These are phyloP conservation scores for Leccinum pellstonianum DNA, from an alignment of 768 basidiomycete genomes.

Conservation along the genomic window DNA sequence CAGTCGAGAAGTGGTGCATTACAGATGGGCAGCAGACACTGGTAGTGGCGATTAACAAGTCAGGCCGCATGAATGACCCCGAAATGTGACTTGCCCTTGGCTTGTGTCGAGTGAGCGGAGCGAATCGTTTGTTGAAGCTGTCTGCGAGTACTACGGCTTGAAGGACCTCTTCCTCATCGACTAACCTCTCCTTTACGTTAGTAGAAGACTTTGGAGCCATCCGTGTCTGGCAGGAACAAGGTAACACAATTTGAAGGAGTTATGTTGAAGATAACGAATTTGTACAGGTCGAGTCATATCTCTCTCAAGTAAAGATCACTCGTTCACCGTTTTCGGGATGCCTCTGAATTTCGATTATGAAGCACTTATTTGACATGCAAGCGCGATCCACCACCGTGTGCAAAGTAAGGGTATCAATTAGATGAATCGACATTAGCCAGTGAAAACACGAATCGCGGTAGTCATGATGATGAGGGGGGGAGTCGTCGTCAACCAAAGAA, in stretches of 20 bases:
- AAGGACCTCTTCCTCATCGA: constrained; percentile 79
- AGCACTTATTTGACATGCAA: constrained; percentile 34
- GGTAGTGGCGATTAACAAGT: constrained; percentile 18
- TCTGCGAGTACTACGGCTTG: constrained; percentile 97
- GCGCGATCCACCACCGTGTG: constrained; percentile 33
- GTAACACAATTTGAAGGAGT: background rate
- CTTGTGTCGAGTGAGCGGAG: constrained; percentile 82
- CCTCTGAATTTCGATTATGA: constrained; percentile 30
- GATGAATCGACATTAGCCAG: constrained; percentile 69
- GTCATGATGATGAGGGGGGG: constrained; percentile 56
- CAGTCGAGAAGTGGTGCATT: constrained; percentile 92
- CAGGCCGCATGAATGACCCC: constrained; percentile 12
- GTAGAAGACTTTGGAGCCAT: constrained; percentile 68
- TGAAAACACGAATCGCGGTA: constrained; percentile 59
- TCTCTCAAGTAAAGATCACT: background rate
- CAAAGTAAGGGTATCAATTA: constrained; percentile 50
- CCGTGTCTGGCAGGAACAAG: background rate
- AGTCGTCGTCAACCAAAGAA: constrained; percentile 54
- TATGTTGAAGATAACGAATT: background rate
- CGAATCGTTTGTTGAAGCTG: constrained; percentile 91
- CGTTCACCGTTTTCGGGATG: background rate
- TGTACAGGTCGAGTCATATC: constrained; percentile 26
- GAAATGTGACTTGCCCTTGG: constrained; percentile 64
- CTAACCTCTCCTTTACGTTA: constrained; percentile 59
- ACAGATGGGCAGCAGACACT: constrained; percentile 93